Evolutionary conservation across 2,329 filamentous ascomycete genomes (phyloP), one percentile per base, ranked within the genome.

Genomic region (Parastagonospora nodorum): DNA sequence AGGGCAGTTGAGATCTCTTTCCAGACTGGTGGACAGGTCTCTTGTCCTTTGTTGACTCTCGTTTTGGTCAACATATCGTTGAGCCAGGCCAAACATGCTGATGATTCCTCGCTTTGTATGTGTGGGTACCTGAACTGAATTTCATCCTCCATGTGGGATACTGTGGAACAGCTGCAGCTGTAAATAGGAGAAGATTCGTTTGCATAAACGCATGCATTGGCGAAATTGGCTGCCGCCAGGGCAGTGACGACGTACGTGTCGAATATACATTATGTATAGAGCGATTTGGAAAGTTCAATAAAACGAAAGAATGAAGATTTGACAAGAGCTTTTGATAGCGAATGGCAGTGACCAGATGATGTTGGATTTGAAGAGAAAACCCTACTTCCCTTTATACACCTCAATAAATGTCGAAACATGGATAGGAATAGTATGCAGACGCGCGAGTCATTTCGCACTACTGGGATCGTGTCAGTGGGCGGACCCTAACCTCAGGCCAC

Each of bases 221-320:
- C 19, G 5, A 24, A 24, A 54, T 57, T 66, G 47, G 60, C 48
- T 19, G 63, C 61, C 47, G 55, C 63, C 40, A 72, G 53, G 39
- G 64, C 48, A 27, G 66, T 43, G 50, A 67, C 8, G 36, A 71
- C 45, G n/a, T n/a, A 59, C 45, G 35, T 60, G 58, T 49, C 64
- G 62, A 63, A 68, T 66, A 66, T 72, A 67, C 68, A 72, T 72
- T 72, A 69, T 67, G 41, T 43, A 42, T 51, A 37, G 44, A 30
- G 31, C 33, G 51, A 30, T 51, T n/a, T 35, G 45, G 42, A 31
- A 32, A 30, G 31, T 30, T 31, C 36, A 53, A 28, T 37, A 27
- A 45, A 60, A 57, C 33, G 50, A 58, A 46, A 46, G 50, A 28
- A 37, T 42, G 8, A 27, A 33, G 45, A 24, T 14, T 49, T 35